Base-by-base conservation (phyloP, 768 basidiomycete species). In the Panaeolus cyanescens region DNA sequence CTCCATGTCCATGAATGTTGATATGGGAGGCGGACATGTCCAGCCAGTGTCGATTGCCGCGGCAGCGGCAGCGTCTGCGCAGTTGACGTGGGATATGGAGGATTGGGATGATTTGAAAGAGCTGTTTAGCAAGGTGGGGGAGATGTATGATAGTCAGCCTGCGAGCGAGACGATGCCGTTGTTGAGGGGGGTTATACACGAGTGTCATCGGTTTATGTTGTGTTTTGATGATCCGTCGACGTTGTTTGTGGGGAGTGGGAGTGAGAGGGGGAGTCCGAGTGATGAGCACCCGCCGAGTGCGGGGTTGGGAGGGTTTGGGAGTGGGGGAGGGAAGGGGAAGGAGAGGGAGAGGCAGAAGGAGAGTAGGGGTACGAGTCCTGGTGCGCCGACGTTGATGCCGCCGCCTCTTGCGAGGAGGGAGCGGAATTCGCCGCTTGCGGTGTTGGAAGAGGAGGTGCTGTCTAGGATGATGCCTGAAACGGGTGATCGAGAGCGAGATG, bases 41-140 rank as follows among this genome's bases (percentile, higher is more conserved):
- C 32, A 33, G 19, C 33, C 17, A 31, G 36, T 32, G 25, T 37
- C 56, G 17, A 9, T 34, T 3, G 45, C 32, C 25, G 50, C 45
- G 45, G 45, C 59, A 37, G 28, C 61, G 25, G 22, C 59, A 5
- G 40, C 55, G 1, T 28, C 56, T 5, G n/a, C 59, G 17, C 25
- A 58, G 32, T 62, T 64, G 5, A 67, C 71, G 0, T 79, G 73
- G 59, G 73, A 76, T 55, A 64, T 76, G 54, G 82, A 84, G 57
- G 88, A 89, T 67, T 90, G 89, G 89, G 80, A 85, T 57, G 83
- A 85, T 70, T 74, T 90, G 42, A 89, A 89, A 70, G 85, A 86
- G 59, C 76, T 89, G 9, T 88, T 87, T 68, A 73, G 76, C 0
- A 79, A 79, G 55, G 86, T 87, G 19, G 77, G 80, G 3, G 83